A percentile compares a stretch with the other conserved stretches of the same genome.
Evolutionary conservation across 2,329 filamentous ascomycete species (phyloP).

Genomic region (Sordariomycetes sp.): DNA sequence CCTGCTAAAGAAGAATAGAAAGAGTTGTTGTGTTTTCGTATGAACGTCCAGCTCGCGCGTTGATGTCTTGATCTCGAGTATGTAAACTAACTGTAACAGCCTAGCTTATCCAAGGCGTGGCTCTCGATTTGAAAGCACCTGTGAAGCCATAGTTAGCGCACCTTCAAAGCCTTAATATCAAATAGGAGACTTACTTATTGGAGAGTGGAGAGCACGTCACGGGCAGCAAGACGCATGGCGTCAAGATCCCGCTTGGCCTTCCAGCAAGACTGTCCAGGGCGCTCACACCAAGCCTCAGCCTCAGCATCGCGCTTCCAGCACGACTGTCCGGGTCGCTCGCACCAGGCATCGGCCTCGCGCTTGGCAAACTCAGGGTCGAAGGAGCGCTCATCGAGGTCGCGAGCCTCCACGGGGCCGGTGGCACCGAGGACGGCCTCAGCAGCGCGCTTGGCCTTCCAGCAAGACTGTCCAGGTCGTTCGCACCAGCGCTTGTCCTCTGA

Average conservation of each 20-base stretch:
- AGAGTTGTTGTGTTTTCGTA: no score
- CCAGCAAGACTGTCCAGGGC: slow-evolving; percentile 14
- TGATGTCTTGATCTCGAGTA: no score
- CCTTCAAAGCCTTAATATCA: no score
- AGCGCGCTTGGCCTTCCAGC: slow-evolving; percentile 28
- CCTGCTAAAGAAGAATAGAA: no score
- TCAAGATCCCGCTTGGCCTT: slow-evolving; percentile 23
- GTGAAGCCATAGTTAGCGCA: no score
- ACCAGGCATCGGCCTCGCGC: slow-evolving; percentile 13
- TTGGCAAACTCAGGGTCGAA: slow-evolving; percentile 15
- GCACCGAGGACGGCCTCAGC: slow-evolving; percentile 24
- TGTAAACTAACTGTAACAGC: no score
- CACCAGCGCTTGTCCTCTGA: slow-evolving; percentile 21
- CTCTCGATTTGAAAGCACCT: no score
- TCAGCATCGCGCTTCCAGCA: slow-evolving; percentile 25
- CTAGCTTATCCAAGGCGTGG: no score
- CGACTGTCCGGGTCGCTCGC: slow-evolving; percentile 12
- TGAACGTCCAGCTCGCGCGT: no score
- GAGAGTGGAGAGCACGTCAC: slow-evolving; percentile 13
- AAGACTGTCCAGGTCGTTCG: slow-evolving; percentile 22
- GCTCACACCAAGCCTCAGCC: slow-evolving; percentile 12
- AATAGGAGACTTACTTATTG: slow-evolving; percentile 10
- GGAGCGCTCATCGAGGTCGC: slow-evolving; percentile 18
- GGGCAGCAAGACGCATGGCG: slow-evolving; percentile 11
- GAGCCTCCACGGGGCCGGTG: slow-evolving; percentile 5